These are phyloP conservation scores for Aureobasidium sp. DNA, from an alignment of 2,329 filamentous ascomycete species.

Conservation along the genomic window DNA sequence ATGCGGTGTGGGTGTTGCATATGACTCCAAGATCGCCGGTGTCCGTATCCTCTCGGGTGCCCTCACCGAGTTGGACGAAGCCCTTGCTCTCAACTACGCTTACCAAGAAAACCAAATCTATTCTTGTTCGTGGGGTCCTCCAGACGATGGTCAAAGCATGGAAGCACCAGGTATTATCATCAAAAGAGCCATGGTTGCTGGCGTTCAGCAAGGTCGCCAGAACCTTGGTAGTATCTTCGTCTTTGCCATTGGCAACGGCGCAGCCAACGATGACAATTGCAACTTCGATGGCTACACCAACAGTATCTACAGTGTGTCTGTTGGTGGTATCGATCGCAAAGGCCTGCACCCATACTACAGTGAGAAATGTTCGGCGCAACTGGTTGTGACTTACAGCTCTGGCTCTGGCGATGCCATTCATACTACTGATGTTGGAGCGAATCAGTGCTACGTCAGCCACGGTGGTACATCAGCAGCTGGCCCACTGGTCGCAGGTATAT, in stretches of 20 bases:
- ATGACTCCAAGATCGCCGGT: slow-evolving; percentile 81
- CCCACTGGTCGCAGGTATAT: slow-evolving; percentile 84
- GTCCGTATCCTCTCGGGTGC: slow-evolving; percentile 87
- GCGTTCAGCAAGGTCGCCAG: slow-evolving; percentile 76
- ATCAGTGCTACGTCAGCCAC: slow-evolving; percentile 73
- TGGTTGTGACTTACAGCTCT: slow-evolving; percentile 95
- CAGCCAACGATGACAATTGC: slow-evolving; percentile 82
- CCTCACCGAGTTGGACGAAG: slow-evolving; percentile 89
- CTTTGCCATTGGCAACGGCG: slow-evolving; percentile 94
- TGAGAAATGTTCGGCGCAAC: slow-evolving; percentile 87
- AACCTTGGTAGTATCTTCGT: slow-evolving; percentile 89
- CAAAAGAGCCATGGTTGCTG: slow-evolving; percentile 82
- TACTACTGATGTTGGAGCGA: slow-evolving; percentile 83
- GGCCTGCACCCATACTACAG: slow-evolving; percentile 93
- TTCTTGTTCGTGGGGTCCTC: slow-evolving; percentile 97
- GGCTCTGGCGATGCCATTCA: slow-evolving; percentile 85
- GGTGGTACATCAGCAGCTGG: slow-evolving; percentile 95
- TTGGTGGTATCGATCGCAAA: slow-evolving; percentile 82
- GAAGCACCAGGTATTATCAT: slow-evolving; percentile 87
- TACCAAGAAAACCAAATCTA: slow-evolving; percentile 92
- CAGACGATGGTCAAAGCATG: slow-evolving; percentile 90
- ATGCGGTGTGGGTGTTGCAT: slow-evolving; percentile 93
- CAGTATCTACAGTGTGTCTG: slow-evolving; percentile 97
- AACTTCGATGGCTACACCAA: slow-evolving; percentile 99
- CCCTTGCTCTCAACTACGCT: slow-evolving; percentile 84